Base-by-base conservation (phyloP, 2,329 filamentous ascomycete genomes). In the Fusarium fujikuroi region DNA sequence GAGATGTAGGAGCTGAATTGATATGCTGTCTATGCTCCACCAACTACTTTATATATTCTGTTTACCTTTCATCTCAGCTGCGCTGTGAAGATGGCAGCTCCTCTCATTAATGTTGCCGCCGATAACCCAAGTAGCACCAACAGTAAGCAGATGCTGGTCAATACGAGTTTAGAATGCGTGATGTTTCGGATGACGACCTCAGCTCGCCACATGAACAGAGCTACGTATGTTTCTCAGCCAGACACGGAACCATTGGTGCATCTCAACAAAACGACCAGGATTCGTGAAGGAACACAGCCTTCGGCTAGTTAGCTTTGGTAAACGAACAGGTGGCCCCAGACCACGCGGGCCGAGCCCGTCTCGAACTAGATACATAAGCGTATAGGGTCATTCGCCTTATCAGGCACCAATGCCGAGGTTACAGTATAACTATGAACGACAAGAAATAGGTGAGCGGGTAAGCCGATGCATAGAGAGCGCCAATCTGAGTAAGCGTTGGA, bases 11-110 rank as follows among this genome's bases (percentile, higher is more conserved):
- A 28, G 19, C 5, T 19, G 52, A 23, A 32, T 10, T 19, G 25
- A 23, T 4, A 10, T 11, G 6, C 2, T 0, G 18, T 19, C 11
- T 6, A 36, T 19, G 4, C 6, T 15, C 6, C 2, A 16, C 10
- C n/a, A 25, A 8, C 18, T 10, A 10, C 32, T 11, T 21, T 25
- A 37, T 52, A 52, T 36, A 52, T 15, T 1, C 5, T 4, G 2
- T 14, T 7, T 32, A 19, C 2, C 16, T 50, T 12, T 8, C 1
- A 19, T 23, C 11, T 19, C 3, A 18, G 5, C 14, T 12, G 7
- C 9, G 14, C 15, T 6, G 7, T 10, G 2, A 9, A 12, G 10
- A 14, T 50, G 3, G 28, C 4, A 23, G 12, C 16, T 19, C 30
- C 8, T 49, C 14, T 9, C 15, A 23, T 16, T 4, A n/a, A 12